Percentiles rank a stretch among this genome's conserved stretches.
Evolutionary conservation across 2,329 filamentous ascomycete genomes (phyloP).

Genomic region (Aspergillus bombycis): DNA sequence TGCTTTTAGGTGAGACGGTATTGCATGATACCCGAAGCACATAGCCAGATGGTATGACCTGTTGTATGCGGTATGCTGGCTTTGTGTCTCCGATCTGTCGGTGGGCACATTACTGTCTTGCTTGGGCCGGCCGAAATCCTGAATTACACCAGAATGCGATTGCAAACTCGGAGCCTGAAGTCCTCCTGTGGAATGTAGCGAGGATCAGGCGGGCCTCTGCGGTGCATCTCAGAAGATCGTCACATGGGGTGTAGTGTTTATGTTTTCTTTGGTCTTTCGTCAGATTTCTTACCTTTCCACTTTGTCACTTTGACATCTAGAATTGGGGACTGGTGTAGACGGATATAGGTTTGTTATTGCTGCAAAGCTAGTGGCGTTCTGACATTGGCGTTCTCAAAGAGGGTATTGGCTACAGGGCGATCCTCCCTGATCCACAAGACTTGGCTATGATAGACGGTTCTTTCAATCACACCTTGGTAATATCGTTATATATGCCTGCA

Average conservation of each 20-base stretch:
- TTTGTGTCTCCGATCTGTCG: not conserved
- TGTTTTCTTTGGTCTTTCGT: not conserved
- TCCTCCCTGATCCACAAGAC: not conserved
- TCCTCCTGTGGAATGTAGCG: not conserved
- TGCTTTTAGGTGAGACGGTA: not conserved
- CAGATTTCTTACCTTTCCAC: not conserved
- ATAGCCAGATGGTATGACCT: not conserved
- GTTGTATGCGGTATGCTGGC: not conserved
- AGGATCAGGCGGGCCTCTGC: not conserved
- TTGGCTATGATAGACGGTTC: not conserved
- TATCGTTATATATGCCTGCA: not conserved
- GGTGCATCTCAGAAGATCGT: not conserved
- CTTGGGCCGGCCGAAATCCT: not conserved
- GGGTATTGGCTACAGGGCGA: not conserved
- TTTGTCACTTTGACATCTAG: not conserved
- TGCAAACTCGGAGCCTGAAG: not conserved
- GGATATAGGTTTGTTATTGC: not conserved
- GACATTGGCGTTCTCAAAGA: not conserved
- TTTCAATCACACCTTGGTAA: not conserved
- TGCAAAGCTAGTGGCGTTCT: not conserved
- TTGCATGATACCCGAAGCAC: not conserved
- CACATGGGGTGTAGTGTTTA: not conserved
- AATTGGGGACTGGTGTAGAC: not conserved
- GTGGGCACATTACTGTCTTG: not conserved
- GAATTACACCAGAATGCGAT: not conserved